A percentile compares a stretch with the other conserved stretches of the same genome.
These are phyloP conservation scores for Takakia lepidozioides DNA, from an alignment of 225 moss, liverwort and hornwort genomes.

Conservation along the genomic window DNA sequence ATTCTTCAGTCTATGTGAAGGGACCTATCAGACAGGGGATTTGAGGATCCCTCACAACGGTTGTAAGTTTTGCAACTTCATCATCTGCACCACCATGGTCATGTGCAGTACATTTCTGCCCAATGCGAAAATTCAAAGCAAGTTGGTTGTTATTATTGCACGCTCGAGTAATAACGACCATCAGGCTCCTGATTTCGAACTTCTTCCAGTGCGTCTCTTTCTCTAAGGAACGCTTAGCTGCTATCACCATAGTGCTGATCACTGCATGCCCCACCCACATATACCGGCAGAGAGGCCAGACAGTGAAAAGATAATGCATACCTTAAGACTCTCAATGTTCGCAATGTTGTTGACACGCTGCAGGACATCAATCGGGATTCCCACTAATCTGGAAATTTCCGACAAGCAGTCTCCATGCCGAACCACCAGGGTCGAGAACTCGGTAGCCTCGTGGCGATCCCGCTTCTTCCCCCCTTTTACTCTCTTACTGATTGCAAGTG, in stretches of 20 bases:
- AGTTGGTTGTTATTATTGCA: not conserved
- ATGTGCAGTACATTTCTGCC: too few relatives aligned
- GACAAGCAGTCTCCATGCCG: conserved; percentile 36
- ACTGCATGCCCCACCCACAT: not conserved
- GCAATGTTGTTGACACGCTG: conserved; percentile 40
- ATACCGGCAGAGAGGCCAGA: not conserved
- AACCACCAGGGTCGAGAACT: conserved; percentile 35
- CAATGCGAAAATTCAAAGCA: too few relatives aligned
- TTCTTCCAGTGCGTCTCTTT: not conserved
- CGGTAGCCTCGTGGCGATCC: conserved; percentile 20
- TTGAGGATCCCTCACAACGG: too few relatives aligned
- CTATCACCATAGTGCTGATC: too few relatives aligned
- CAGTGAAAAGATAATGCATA: not conserved
- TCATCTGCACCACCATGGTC: too few relatives aligned
- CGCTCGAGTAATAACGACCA: not conserved
- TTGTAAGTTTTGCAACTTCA: too few relatives aligned
- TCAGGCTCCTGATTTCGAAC: not conserved
- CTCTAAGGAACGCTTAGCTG: not conserved
- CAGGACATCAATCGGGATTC: conserved; percentile 31
- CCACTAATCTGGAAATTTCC: conserved; percentile 34
- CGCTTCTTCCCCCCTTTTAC: conserved; percentile 4
- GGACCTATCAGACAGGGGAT: too few relatives aligned
- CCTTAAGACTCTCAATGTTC: conserved; percentile 33
- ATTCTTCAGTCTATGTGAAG: too few relatives aligned
- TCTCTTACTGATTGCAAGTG: conserved; percentile 15